Percentiles rank a stretch among this genome's conserved stretches.
Conservation (phyloP, 1,284 basidiomycete species). For the Coniferiporia weirii region DNA sequence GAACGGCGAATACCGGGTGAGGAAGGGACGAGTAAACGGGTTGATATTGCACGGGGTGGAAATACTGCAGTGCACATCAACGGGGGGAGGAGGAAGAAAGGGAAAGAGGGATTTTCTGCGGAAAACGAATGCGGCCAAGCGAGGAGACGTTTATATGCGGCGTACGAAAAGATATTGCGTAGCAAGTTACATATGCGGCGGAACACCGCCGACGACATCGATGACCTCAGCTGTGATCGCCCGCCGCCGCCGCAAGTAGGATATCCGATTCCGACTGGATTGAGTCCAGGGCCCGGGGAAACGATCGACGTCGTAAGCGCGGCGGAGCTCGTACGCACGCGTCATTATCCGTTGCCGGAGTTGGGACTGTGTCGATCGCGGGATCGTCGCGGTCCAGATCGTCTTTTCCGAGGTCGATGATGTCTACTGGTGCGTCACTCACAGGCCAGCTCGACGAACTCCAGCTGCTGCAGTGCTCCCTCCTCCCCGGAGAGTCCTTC, state of each 20-base stretch:
- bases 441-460: constrained; percentile 22
- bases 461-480: constrained; percentile 27
- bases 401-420: neutral
- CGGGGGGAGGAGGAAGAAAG: neutral
- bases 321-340: too few species aligned
- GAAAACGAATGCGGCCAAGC: neutral
- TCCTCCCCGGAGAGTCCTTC: constrained; percentile 32
- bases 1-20: constrained; percentile 16
- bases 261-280: too few species aligned
- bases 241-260: too few species aligned
- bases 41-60: constrained; percentile 2
- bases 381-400: neutral
- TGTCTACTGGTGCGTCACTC: neutral
- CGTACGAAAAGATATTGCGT: too few species aligned
- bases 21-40: constrained; percentile 8
- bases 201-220: neutral
- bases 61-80: neutral
- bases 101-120: neutral
- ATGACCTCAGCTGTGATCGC: constrained; percentile 2
- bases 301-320: too few species aligned
- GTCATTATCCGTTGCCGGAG: too few species aligned
- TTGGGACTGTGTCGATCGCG: neutral
- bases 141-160: constrained; percentile 1
- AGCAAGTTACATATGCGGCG: too few species aligned
- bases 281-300: too few species aligned